These are phyloP conservation scores for Blepharisma stoltei DNA, from an alignment of 73 alveolate genomes.

Conservation along the genomic window DNA sequence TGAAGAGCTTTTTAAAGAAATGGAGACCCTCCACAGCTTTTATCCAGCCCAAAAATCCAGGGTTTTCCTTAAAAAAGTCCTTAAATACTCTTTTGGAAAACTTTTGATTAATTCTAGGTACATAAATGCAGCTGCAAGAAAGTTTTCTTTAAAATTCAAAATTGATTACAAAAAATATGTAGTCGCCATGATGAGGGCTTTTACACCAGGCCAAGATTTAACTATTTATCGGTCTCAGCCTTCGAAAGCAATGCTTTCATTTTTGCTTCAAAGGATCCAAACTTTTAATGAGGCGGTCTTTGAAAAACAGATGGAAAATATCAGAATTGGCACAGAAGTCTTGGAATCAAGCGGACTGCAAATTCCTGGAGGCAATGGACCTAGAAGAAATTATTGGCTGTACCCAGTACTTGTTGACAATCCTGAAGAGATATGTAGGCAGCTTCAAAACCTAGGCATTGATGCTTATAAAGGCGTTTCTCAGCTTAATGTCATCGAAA, in stretches of 20 bases:
- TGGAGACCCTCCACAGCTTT: slow-evolving; percentile 49
- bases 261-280: slow-evolving; percentile 37
- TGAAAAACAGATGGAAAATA: slow-evolving; percentile 23
- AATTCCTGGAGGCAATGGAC: slow-evolving; percentile 61
- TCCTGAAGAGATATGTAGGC: slow-evolving; percentile 42
- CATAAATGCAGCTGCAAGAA: slow-evolving; percentile 6
- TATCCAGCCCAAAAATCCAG: slow-evolving; percentile 40
- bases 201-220: slow-evolving; percentile 46
- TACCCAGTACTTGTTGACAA: slow-evolving; percentile 73
- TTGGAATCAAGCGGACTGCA: slow-evolving; percentile 48
- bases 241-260: slow-evolving; percentile 43
- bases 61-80: slow-evolving; percentile 17
- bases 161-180: slow-evolving; percentile 42
- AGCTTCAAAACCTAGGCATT: slow-evolving; percentile 58
- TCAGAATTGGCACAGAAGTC: slow-evolving; percentile 28
- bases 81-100: slow-evolving; percentile 28
- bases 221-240: slow-evolving; percentile 45
- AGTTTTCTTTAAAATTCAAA: neutral
- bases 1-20: slow-evolving; percentile 46
- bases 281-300: slow-evolving; percentile 34
- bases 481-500: slow-evolving; percentile 45
- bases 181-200: slow-evolving; percentile 55
- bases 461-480: slow-evolving; percentile 83
- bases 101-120: slow-evolving; percentile 12
- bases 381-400: slow-evolving; percentile 64